Base-by-base conservation (phyloP, 2,329 filamentous ascomycete species). In the Davidsoniella neocaledoniae region DNA sequence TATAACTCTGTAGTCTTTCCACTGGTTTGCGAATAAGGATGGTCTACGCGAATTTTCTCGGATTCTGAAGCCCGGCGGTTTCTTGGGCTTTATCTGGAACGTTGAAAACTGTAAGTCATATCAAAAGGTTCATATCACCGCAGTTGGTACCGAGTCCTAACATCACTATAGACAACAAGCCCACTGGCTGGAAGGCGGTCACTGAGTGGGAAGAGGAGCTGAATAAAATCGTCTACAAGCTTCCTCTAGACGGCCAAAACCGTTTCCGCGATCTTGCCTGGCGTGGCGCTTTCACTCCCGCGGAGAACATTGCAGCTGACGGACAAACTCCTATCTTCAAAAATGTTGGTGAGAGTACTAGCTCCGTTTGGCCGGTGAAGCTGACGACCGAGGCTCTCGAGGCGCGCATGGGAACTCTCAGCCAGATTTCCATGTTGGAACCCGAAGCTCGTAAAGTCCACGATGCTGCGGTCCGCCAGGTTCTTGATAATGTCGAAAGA, bases 31-130 rank as follows among this genome's bases (percentile, higher is more conserved):
- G 21, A 40, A 44, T 19, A 43, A 33, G 40, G 69, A 74, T 36
- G 67, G 80, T 0, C 64, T 87, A 25, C 62, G 66, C 43, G 80
- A 85, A 57, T 80, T 86, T n/a, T 71, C 77, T 56, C 73, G 81
- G 43, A 71, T 82, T 0, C 63, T 86, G 44, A 73, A 72, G 57
- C 76, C 76, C 0, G 71, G 71, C 5, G 73, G 73, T 5, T 68
- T 68, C 25, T 66, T 86, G 25, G 81, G 77, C 12, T 62, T 83
- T 60, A 78, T 86, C 48, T 86, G 83, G 82, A 86, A 85, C 57
- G 67, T 80, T 53, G 81, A 85, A 60, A 77, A 83, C 55, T 84
- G 79, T 80, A 63, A 58, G 71, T 64, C 21, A 19, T 36, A 7
- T 16, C 12, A 14, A 14, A 3, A 17, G 7, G 9, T 19, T 10